A percentile compares a stretch with the other conserved stretches of the same genome.
Conservation (phyloP, 805 yeast species). For the Suhomyces emberorum region DNA sequence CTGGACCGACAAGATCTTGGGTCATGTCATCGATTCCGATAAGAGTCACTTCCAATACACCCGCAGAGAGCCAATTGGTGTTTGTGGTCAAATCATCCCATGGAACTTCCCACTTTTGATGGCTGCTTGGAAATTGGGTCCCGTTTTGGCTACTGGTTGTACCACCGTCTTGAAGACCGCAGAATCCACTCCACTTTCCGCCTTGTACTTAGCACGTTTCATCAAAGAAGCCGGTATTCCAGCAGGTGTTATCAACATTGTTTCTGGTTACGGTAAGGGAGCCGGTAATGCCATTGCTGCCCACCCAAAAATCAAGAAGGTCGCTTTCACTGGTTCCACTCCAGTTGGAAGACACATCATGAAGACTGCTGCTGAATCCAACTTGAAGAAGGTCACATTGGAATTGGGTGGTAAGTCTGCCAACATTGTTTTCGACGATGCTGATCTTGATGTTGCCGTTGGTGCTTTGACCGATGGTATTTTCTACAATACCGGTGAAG, state of each 20-base stretch:
- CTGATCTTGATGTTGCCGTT: constrained; percentile 73
- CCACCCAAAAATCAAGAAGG: constrained; percentile 80
- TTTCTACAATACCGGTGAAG: constrained; percentile 93
- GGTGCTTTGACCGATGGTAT: constrained; percentile 77
- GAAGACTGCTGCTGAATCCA: constrained; percentile 73
- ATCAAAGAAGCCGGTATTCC: constrained; percentile 85
- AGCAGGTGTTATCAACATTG: constrained; percentile 83
- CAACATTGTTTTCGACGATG: constrained; percentile 82
- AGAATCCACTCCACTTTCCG: constrained; percentile 88
- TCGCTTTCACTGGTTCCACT: constrained; percentile 95
- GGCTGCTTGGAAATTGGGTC: constrained; percentile 94
- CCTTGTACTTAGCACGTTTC: constrained; percentile 67
- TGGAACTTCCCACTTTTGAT: constrained; percentile 96
- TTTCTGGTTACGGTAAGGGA: constrained; percentile 82
- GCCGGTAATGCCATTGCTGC: constrained; percentile 78
- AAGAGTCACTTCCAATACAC: constrained; percentile 70
- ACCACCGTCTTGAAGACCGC: constrained; percentile 86
- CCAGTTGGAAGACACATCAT: constrained; percentile 82
- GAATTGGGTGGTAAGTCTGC: constrained; percentile 98
- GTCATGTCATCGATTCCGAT: constrained; percentile 74
- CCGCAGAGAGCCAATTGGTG: constrained; percentile 88
- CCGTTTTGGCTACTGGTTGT: constrained; percentile 90
- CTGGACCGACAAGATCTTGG: constrained; percentile 83
- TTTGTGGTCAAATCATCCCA: constrained; percentile 93
- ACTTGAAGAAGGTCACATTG: constrained; percentile 85